A percentile compares a stretch with the other conserved stretches of the same genome.
Conservation (phyloP, 257 asterid species). For the Solanum chiquidenum region DNA sequence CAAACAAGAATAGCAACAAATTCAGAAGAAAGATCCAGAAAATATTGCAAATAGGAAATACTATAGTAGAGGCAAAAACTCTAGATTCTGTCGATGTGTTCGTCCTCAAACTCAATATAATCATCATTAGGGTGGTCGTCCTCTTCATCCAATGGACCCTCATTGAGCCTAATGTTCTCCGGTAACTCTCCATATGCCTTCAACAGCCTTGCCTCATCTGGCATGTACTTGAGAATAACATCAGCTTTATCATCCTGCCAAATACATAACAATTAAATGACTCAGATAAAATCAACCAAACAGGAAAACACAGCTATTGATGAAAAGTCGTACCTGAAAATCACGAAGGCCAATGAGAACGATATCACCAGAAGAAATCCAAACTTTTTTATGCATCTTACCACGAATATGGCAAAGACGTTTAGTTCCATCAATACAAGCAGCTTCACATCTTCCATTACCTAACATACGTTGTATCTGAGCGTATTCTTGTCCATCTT, state of each 20-base stretch:
- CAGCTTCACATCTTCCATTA: slow-evolving; percentile 85
- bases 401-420: slow-evolving; percentile 90
- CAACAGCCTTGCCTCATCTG: slow-evolving; percentile 81
- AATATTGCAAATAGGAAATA: no score
- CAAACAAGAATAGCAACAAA: no score
- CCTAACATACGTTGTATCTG: slow-evolving; percentile 41
- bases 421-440: slow-evolving; percentile 70
- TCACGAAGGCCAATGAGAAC: slow-evolving; percentile 93
- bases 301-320: no score
- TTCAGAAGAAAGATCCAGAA: not conserved
- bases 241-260: slow-evolving; percentile 89
- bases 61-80: not conserved
- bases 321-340: slow-evolving; percentile 33
- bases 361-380: slow-evolving; percentile 91
- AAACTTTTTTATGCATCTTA: slow-evolving; percentile 91
- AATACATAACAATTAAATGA: no score
- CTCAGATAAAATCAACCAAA: no score
- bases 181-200: slow-evolving; percentile 94
- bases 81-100: slow-evolving; percentile 77
- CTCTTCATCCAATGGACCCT: slow-evolving; percentile 58
- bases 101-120: slow-evolving; percentile 75
- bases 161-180: slow-evolving; percentile 66
- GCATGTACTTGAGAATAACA: slow-evolving; percentile 81
- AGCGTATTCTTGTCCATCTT: slow-evolving; percentile 15
- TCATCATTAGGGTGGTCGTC: slow-evolving; percentile 46